Base-by-base conservation (phyloP, 768 basidiomycete genomes). In the Leccinum truebloodii region DNA sequence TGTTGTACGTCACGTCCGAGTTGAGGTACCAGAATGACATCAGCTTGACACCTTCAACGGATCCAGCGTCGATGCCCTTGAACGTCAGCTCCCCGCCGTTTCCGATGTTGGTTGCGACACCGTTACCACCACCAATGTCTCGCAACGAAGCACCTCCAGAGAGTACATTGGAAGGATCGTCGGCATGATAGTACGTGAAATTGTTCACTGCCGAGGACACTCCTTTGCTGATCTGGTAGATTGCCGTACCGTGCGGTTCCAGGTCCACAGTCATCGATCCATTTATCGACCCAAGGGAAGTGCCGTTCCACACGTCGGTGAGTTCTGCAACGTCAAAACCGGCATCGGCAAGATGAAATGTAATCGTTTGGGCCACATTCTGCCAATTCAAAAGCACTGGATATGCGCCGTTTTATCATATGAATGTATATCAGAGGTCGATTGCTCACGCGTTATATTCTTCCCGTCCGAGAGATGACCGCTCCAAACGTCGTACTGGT, bases 341-440 rank as follows among this genome's bases (percentile, higher is more conserved):
- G 24, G 56, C 44, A 26, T 65, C 59, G 35, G 26, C 10, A 14
- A 63, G 59, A 44, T 55, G 6, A 3, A 65, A 60, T 2, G 12
- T 48, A 13, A 60, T 60, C 4, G 32, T 48, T 50, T 50, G 59
- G 3, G 2, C 0, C 28, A 46, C 14, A 18, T 65, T 10, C 41
- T 37, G 3, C 64, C 59, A 65, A 35, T 60, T 58, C 24, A 63
- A 5, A 6, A 60, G 50, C 4, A 65, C 64, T 60, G 54, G 4
- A 18, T 14, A 12, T 2, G n/a, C 2, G 2, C 7, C 1, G 22
- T 13, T 16, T 8, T 30, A 14, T 55, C 13, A 6, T 9, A 22
- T 14, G 18, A 14, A 22, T 16, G 24, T 20, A n/a, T 6, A 20
- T 3, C 52, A 2, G 16, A 6, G 39, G 20, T 28, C 6, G 6